A percentile compares a stretch with the other conserved stretches of the same genome.
Evolutionary conservation across 2,329 filamentous ascomycete genomes (phyloP).

Genomic region (Aphanoascus verrucosus): DNA sequence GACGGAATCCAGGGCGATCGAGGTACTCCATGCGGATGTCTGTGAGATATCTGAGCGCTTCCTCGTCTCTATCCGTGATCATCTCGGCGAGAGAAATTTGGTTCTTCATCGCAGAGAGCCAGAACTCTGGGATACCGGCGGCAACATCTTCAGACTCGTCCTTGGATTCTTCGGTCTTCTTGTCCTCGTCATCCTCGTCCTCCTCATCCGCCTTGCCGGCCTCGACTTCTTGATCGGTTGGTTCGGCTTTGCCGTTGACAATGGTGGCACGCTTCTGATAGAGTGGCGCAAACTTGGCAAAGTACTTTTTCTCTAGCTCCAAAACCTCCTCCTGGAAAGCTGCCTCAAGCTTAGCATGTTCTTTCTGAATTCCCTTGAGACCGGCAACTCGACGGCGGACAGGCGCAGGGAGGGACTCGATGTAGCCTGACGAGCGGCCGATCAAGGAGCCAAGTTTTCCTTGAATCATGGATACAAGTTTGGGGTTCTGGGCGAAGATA

Average conservation of each 20-base stretch:
- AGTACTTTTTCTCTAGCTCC: conserved; percentile 98
- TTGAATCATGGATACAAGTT: conserved; percentile 94
- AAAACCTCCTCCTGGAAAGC: conserved; percentile 98
- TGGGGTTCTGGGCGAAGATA: conserved; percentile 91
- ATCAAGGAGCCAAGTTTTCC: conserved; percentile 88
- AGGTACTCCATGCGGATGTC: conserved; percentile 99
- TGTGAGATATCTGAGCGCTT: conserved; percentile 74
- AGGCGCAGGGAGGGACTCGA: conserved; percentile 81
- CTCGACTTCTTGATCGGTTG: conserved; percentile 75
- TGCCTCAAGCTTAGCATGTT: conserved; percentile 95
- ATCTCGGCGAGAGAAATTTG: conserved; percentile 93
- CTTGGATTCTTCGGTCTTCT: conserved; percentile 47
- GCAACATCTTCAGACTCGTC: conserved; percentile 40
- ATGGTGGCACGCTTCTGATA: conserved; percentile 93
- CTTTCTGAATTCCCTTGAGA: conserved; percentile 95
- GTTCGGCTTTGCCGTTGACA: conserved; percentile 77
- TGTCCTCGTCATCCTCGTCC: conserved; percentile 52
- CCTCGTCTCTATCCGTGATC: conserved; percentile 96
- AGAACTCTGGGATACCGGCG: conserved; percentile 94
- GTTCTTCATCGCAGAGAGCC: conserved; percentile 99
- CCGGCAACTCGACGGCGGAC: conserved; percentile 91
- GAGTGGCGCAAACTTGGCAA: conserved; percentile 93
- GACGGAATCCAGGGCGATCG: conserved; percentile 91
- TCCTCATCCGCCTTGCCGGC: conserved; percentile 72
- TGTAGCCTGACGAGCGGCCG: conserved; percentile 91